These are phyloP conservation scores for Porcisia hertigi DNA, from an alignment of 208 protist species.

Conservation along the genomic window DNA sequence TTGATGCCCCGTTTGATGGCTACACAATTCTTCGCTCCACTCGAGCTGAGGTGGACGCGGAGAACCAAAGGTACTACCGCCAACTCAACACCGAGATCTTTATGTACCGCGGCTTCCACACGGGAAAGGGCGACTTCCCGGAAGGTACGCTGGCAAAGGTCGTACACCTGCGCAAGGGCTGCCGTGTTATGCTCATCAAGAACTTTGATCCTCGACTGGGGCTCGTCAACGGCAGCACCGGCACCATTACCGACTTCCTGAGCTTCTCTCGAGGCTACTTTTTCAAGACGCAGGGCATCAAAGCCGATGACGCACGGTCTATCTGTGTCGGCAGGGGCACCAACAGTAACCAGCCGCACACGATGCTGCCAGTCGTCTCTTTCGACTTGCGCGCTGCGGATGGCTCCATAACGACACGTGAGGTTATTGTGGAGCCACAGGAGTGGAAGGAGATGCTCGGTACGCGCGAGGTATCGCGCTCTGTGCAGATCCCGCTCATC, in stretches of 20 bases:
- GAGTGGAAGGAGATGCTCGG: slow-evolving; percentile 71
- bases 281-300: slow-evolving; percentile 41
- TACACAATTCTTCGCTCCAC: slow-evolving; percentile 76
- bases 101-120: slow-evolving; percentile 54
- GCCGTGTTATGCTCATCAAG: slow-evolving; percentile 88
- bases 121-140: slow-evolving; percentile 45
- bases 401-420: slow-evolving; percentile 21
- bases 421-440: slow-evolving; percentile 79
- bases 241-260: slow-evolving; percentile 73
- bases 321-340: slow-evolving; percentile 36
- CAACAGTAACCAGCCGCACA: slow-evolving; percentile 27
- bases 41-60: slow-evolving; percentile 52
- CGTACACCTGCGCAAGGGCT: slow-evolving; percentile 69
- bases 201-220: slow-evolving; percentile 65
- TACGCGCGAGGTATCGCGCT: slow-evolving; percentile 42
- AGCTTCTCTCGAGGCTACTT: slow-evolving; percentile 35
- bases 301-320: slow-evolving; percentile 7
- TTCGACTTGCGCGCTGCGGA: slow-evolving; percentile 41
- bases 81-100: slow-evolving; percentile 53
- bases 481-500: slow-evolving; percentile 91
- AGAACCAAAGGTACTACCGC: slow-evolving; percentile 65
- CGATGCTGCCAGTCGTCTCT: slow-evolving; percentile 59
- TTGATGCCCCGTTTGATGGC: slow-evolving; percentile 41
- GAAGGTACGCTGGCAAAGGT: slow-evolving; percentile 30
- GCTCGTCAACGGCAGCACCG: slow-evolving; percentile 85